Evolutionary conservation across 495 filamentous ascomycete genomes (phyloP).

Genomic region (Neurospora sp.): DNA sequence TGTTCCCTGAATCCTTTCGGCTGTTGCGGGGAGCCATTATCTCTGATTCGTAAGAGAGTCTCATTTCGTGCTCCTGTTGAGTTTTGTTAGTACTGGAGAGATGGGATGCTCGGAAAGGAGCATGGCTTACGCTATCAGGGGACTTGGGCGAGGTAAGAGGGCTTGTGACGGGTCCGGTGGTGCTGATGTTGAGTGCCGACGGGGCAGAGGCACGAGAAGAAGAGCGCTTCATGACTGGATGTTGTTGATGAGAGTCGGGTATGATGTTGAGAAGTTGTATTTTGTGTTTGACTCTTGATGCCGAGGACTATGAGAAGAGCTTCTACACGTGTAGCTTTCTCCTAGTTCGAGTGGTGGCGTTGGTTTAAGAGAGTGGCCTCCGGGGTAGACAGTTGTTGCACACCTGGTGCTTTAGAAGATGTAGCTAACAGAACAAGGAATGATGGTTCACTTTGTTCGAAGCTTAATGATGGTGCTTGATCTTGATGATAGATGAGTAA

Average conservation of each 20-base stretch:
- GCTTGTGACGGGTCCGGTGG: not conserved
- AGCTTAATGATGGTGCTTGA: not conserved
- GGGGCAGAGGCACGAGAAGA: slow-evolving; percentile 1
- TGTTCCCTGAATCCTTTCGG: slow-evolving; percentile 7
- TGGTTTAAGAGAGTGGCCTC: slow-evolving; percentile 3
- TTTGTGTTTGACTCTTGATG: not conserved
- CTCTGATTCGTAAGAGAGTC: slow-evolving; percentile 8
- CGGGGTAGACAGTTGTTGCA: slow-evolving; percentile 3
- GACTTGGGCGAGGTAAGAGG: not conserved
- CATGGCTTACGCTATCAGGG: not conserved
- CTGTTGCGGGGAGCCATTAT: not conserved
- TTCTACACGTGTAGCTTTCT: not conserved
- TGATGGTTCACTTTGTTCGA: not conserved
- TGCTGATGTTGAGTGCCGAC: not conserved
- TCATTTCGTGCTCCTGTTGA: not conserved
- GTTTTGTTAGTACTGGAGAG: not conserved
- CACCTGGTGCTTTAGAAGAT: slow-evolving; percentile 5
- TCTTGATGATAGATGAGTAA: not conserved
- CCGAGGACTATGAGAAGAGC: not conserved
- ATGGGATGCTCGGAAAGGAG: not conserved
- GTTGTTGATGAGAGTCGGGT: not conserved
- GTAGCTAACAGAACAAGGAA: not conserved
- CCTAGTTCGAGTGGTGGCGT: not conserved
- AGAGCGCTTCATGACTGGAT: not conserved
- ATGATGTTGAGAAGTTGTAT: not conserved